These are phyloP conservation scores for Cryptomeria japonica DNA, from an alignment of 75 land plant species.

Conservation along the genomic window DNA sequence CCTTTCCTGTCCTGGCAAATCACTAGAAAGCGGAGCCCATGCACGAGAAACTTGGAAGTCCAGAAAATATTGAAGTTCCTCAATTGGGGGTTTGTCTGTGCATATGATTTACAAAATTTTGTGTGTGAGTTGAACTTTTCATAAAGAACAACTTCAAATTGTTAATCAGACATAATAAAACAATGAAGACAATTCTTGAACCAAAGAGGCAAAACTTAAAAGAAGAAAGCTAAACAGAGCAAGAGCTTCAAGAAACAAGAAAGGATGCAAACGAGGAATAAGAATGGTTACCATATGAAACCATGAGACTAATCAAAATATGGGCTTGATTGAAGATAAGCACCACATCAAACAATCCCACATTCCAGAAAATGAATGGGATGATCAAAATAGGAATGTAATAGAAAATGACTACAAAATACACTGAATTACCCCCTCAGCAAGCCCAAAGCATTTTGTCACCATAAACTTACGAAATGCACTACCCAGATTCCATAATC, in stretches of 20 bases:
- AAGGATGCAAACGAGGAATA: neutral
- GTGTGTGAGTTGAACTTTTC: neutral
- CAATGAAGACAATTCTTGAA: conserved; percentile 10
- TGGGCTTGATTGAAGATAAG: neutral
- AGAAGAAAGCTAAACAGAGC: neutral
- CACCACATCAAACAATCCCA: neutral
- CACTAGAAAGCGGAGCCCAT: conserved; percentile 43
- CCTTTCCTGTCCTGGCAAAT: conserved; percentile 34
- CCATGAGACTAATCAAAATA: neutral
- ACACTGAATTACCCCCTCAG: neutral
- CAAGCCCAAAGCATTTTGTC: neutral
- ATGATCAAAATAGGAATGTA: neutral
- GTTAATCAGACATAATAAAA: neutral
- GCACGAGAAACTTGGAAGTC: conserved; percentile 40
- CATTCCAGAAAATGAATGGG: neutral
- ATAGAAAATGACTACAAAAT: neutral
- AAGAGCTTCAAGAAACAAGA: neutral
- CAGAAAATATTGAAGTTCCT: conserved; percentile 50
- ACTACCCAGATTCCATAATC: neutral
- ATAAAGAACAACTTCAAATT: conserved; percentile 3
- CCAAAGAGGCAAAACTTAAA: neutral
- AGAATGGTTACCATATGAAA: neutral
- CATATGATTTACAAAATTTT: neutral
- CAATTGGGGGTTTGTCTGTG: conserved; percentile 57
- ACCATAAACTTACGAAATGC: conserved; percentile 1